These are phyloP conservation scores for Solanum chiquidenum DNA, from an alignment of 257 asterid species.

Conservation along the genomic window DNA sequence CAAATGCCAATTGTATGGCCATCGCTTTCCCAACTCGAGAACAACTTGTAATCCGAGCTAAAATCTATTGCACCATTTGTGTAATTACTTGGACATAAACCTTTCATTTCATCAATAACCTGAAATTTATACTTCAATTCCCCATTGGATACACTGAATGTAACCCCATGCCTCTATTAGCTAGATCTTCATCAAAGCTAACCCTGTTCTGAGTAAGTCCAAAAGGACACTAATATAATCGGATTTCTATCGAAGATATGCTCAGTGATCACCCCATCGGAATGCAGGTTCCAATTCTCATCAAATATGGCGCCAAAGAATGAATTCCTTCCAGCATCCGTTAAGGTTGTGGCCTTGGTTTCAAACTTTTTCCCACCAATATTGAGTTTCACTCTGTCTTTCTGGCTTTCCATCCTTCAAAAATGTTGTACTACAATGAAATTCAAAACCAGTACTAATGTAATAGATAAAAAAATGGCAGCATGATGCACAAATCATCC, in stretches of 20 bases:
- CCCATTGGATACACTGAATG: constrained; percentile 49
- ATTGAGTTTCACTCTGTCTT: constrained; percentile 52
- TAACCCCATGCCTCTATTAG: constrained; percentile 62
- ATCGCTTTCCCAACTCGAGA: neutral
- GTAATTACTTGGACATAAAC: too few relatives aligned
- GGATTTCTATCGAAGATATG: constrained; percentile 79
- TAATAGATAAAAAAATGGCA: too few relatives aligned
- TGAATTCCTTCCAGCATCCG: constrained; percentile 59
- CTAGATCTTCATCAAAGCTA: constrained; percentile 60
- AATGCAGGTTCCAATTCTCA: constrained; percentile 54
- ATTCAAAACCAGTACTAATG: neutral
- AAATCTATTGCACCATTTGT: neutral
- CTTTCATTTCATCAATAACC: constrained; percentile 37
- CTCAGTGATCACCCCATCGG: constrained; percentile 25
- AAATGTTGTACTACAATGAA: neutral
- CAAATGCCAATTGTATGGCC: constrained; percentile 78
- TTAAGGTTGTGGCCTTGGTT: constrained; percentile 71
- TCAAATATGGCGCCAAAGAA: constrained; percentile 23
- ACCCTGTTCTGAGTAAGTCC: neutral
- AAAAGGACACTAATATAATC: neutral
- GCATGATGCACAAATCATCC: neutral
- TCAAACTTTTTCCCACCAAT: constrained; percentile 71
- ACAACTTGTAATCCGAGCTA: neutral
- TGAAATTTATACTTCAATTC: constrained; percentile 49
- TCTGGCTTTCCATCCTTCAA: constrained; percentile 53